Evolutionary conservation across 352 stramenopile species (phyloP).

Genomic region (Globisporangium nunn): DNA sequence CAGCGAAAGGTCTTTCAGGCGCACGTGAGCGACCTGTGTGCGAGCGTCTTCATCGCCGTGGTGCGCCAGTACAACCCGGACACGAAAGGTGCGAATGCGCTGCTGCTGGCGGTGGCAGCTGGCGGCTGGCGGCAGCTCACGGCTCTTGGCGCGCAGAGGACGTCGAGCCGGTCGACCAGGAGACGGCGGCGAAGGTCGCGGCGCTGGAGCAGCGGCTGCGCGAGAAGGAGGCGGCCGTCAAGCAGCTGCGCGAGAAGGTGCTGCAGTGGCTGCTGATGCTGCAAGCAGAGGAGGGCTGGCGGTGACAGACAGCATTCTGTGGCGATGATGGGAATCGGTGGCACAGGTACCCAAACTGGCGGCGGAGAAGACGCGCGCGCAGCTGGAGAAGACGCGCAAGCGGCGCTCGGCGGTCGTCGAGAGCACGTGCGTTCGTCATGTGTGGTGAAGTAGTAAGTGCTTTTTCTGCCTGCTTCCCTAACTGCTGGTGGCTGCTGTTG

Average conservation of each 20-base stretch:
- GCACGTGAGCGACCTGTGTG: conserved; percentile 68
- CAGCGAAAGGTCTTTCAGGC: conserved; percentile 61
- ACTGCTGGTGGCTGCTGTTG: neutral
- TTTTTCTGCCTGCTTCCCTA: neutral
- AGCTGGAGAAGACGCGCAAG: conserved; percentile 51
- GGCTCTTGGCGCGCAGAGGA: conserved; percentile 28
- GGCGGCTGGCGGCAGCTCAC: too few species aligned
- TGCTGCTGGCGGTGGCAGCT: neutral
- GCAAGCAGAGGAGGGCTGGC: too few species aligned
- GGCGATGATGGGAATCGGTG: neutral
- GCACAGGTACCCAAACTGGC: conserved; percentile 43
- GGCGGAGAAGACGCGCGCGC: conserved; percentile 37
- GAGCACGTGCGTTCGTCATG: conserved; percentile 22
- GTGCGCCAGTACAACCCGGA: conserved; percentile 67
- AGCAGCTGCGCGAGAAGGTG: conserved; percentile 53
- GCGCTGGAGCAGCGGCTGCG: conserved; percentile 43
- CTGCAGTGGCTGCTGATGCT: too few species aligned
- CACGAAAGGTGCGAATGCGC: conserved; percentile 29
- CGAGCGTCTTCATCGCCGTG: conserved; percentile 58
- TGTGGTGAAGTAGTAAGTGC: too few species aligned
- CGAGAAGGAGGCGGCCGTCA: conserved; percentile 44
- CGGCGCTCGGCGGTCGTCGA: conserved; percentile 36
- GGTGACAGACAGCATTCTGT: neutral
- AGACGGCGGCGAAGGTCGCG: conserved; percentile 28
- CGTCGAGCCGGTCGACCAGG: conserved; percentile 47